phyloP scores from a whole-genome alignment of 2,329 filamentous ascomycete species.

The Cephalotrichum gorgonifer region DNA sequence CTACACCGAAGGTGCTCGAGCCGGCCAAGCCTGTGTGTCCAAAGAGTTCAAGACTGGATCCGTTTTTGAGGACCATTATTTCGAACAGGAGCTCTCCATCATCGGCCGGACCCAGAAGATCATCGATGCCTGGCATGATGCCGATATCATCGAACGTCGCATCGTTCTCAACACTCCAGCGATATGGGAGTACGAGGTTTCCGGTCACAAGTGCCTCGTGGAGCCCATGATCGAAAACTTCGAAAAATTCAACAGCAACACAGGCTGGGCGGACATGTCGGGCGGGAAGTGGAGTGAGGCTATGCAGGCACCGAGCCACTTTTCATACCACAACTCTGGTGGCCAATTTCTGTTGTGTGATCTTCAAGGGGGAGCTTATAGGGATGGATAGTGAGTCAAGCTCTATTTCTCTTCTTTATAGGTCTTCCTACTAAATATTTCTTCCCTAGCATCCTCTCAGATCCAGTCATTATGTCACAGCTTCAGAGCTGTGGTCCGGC shows the following conservation, averaged over 20 bases:
- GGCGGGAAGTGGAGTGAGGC: slow-evolving; percentile 18
- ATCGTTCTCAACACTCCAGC: slow-evolving; percentile 24
- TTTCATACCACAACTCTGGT: slow-evolving; percentile 26
- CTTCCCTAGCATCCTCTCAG: slow-evolving; percentile 19
- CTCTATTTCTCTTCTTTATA: background rate
- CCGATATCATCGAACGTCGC: slow-evolving; percentile 16
- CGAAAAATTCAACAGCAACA: slow-evolving; percentile 33
- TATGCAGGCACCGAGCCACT: slow-evolving; percentile 33
- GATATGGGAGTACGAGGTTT: slow-evolving; percentile 18
- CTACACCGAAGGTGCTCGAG: slow-evolving; percentile 18
- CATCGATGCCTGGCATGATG: slow-evolving; percentile 23
- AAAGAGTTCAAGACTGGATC: slow-evolving; percentile 28
- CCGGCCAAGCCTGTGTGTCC: slow-evolving; percentile 20
- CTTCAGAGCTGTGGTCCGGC: slow-evolving; percentile 24
- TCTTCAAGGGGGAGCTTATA: slow-evolving; percentile 29
- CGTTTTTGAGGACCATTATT: slow-evolving; percentile 21
- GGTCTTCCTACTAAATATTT: background rate
- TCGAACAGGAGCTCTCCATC: slow-evolving; percentile 24
- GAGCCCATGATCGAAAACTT: slow-evolving; percentile 31
- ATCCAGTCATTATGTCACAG: slow-evolving; percentile 29
- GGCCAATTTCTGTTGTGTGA: slow-evolving; percentile 28
- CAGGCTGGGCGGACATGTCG: slow-evolving; percentile 22
- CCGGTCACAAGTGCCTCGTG: slow-evolving; percentile 14
- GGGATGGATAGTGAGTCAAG: slow-evolving; percentile 11
- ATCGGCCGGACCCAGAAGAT: slow-evolving; percentile 21